Evolutionary conservation across 441 rosid species (phyloP).

Genomic region (Adansonia grandidieri): DNA sequence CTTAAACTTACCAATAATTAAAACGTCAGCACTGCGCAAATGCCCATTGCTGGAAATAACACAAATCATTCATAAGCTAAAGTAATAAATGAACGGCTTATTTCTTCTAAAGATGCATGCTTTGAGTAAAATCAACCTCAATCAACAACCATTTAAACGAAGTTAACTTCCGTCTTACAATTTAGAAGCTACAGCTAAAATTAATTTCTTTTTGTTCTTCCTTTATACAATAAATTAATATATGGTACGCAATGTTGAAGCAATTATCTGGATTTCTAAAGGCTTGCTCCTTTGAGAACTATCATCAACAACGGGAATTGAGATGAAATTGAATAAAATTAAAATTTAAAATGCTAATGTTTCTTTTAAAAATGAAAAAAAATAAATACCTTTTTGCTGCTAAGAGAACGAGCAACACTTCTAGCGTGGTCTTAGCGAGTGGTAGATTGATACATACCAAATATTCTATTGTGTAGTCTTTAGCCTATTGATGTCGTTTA

Average conservation of each 20-base stretch:
- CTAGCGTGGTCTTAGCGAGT: slow-evolving; percentile 91
- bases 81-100: not conserved
- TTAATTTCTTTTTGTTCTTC: not conserved
- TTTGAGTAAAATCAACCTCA: not conserved
- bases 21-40: not conserved
- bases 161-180: not conserved
- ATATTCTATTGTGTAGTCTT: no score
- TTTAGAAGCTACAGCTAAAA: slow-evolving; percentile 7
- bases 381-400: slow-evolving; percentile 66
- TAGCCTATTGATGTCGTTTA: no score
- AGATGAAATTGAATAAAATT: not conserved
- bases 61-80: not conserved
- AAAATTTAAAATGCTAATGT: not conserved
- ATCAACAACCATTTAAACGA: not conserved
- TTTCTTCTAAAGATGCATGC: not conserved
- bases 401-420: slow-evolving; percentile 67
- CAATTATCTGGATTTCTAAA: slow-evolving; percentile 83
- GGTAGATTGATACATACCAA: slow-evolving; percentile 43
- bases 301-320: not conserved
- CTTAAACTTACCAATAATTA: not conserved
- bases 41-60: slow-evolving; percentile 4
- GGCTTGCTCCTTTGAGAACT: slow-evolving; percentile 87
- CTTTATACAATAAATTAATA: not conserved
- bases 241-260: slow-evolving; percentile 76
- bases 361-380: not conserved